phyloP scores from a whole-genome alignment of 495 filamentous ascomycete species.

The Neurospora cerealis region DNA sequence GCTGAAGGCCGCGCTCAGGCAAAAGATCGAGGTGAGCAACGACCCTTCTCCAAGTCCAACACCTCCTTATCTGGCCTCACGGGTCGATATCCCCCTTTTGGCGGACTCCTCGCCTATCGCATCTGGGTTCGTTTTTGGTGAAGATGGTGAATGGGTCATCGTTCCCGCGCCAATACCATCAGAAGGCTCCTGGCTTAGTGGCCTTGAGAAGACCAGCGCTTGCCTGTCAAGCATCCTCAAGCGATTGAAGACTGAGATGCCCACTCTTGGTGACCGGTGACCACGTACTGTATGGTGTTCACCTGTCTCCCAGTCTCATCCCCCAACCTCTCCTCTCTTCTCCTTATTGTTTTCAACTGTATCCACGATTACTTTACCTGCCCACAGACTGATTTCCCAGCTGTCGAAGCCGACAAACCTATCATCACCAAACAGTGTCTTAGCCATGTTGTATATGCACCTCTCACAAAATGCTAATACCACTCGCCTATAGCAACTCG shows the following conservation, averaged over 20 bases:
- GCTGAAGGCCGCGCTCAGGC: conserved; percentile 34
- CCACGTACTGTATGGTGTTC: not conserved
- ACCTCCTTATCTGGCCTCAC: conserved; percentile 5
- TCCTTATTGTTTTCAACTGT: not conserved
- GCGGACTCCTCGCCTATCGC: not conserved
- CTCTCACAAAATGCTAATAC: conserved; percentile 1
- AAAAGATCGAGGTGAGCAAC: conserved; percentile 37
- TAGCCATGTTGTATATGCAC: not conserved
- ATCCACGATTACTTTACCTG: not conserved
- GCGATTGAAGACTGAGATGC: not conserved
- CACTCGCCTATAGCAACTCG: conserved; percentile 30
- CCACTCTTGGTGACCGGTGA: not conserved
- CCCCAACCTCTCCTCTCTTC: not conserved
- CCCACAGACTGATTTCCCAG: not conserved
- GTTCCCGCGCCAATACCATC: not conserved
- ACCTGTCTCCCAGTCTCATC: not conserved
- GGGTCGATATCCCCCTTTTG: not conserved
- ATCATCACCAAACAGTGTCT: not conserved
- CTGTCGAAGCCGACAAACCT: not conserved
- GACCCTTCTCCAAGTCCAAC: conserved; percentile 2
- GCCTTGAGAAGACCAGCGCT: not conserved
- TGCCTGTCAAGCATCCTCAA: not conserved
- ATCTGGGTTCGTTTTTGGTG: not conserved
- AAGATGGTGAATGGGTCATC: not conserved
- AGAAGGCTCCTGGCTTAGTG: not conserved